Base-by-base conservation (phyloP, 768 basidiomycete species). In the Pleurotus eryngii region DNA sequence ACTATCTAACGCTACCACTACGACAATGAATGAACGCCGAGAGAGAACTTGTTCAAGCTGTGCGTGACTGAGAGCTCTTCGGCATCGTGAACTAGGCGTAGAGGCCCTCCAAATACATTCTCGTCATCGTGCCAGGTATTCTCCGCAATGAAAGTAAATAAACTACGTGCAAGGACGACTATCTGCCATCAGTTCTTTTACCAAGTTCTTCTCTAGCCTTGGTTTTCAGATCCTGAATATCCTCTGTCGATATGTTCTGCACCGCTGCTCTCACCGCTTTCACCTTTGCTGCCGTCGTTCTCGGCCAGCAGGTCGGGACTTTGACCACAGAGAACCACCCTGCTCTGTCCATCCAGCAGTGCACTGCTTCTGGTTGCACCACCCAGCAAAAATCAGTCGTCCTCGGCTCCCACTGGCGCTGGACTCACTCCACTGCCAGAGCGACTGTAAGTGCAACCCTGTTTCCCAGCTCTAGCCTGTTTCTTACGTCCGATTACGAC, bases 321-420 rank as follows among this genome's bases (percentile, higher is more conserved):
- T 54, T 64, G 12, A 69, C 64, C 8, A 64, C 76, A 17, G 76
- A 77, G 61, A 65, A 45, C 60, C 74, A 76, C 63, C 76, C 76
- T 14, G 26, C 62, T 15, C 64, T 77, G 48, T 62, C 67, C 46
- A 63, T 63, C 55, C 65, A 69, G 58, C 61, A 66, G 54, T 76
- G 75, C 62, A 66, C 72, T 4, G 54, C 66, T 20, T 54, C 59
- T 42, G 72, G 71, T 27, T 73, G 71, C 65, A 65, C 61, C 15
- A 61, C 64, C 26, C 22, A 60, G 56, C 37, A 57, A 27, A 24
- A 46, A 3, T 58, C 60, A 8, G 67, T 76, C 60, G 70, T 70
- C 20, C 69, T 76, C 64, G 74, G 74, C 63, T 49, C 72, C 50
- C 73, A 74, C 68, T 75, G 74, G 74, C 72, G 74, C 45, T 74